Percentiles rank a stretch among this genome's conserved stretches.
Conservation (phyloP, 768 basidiomycete species). For the Cyclocybe cylindracea region DNA sequence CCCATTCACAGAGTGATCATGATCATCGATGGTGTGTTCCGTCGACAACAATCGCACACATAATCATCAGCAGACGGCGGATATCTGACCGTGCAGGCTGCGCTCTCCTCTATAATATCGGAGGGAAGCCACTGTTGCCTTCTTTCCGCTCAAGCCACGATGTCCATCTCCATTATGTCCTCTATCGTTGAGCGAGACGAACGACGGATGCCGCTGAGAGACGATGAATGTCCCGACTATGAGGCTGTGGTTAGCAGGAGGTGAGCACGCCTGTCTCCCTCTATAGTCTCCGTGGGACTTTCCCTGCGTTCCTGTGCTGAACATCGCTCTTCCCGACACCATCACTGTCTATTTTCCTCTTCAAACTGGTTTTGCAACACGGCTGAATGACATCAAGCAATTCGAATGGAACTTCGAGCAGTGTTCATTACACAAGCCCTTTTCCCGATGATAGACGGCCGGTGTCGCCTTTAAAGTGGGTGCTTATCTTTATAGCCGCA, state of each 20-base stretch:
- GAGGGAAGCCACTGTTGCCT: background rate
- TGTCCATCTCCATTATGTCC: conserved; percentile 28
- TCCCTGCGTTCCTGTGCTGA: conserved; percentile 15
- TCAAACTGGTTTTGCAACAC: background rate
- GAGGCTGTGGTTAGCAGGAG: conserved; percentile 38
- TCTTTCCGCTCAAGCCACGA: conserved; percentile 2
- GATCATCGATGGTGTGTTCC: background rate
- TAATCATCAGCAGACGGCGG: no score
- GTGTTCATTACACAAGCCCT: conserved; percentile 18
- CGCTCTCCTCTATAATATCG: no score
- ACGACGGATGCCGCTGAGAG: conserved; percentile 18
- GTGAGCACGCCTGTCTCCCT: conserved; percentile 22
- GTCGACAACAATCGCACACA: no score
- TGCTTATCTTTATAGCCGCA: background rate
- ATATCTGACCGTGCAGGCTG: no score
- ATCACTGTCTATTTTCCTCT: conserved; percentile 7
- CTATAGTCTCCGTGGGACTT: conserved; percentile 9
- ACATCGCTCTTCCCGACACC: background rate
- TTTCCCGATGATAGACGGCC: conserved; percentile 15
- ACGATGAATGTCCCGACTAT: conserved; percentile 43
- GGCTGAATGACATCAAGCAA: conserved; percentile 16
- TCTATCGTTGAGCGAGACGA: conserved; percentile 15
- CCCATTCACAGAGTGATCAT: conserved; percentile 2
- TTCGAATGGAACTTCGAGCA: conserved; percentile 25
- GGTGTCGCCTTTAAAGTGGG: conserved; percentile 23